These are phyloP conservation scores for Withania somnifera DNA, from an alignment of 305 asterid genomes.

Conservation along the genomic window DNA sequence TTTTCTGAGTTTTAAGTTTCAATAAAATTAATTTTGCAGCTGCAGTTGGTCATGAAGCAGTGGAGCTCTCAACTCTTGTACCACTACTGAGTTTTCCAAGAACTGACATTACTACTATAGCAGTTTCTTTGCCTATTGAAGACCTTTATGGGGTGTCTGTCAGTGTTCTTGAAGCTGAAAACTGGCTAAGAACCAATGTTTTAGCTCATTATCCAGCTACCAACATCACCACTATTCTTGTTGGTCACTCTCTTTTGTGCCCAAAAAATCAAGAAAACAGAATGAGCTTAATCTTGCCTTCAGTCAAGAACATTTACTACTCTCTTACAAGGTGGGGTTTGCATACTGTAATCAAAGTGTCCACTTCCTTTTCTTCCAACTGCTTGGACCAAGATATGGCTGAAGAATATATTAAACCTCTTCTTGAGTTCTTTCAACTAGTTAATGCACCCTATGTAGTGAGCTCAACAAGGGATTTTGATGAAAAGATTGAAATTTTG, in stretches of 20 bases:
- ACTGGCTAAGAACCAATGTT: constrained; percentile 54
- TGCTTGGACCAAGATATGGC: constrained; percentile 35
- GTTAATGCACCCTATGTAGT: constrained; percentile 43
- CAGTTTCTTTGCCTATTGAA: constrained; percentile 37
- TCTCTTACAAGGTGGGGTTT: constrained; percentile 94
- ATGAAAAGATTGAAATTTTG: constrained; percentile 14
- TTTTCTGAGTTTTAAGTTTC: background rate
- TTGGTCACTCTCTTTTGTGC: constrained; percentile 43
- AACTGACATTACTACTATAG: constrained; percentile 7
- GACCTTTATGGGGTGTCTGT: constrained; percentile 38
- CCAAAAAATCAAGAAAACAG: constrained; percentile 12
- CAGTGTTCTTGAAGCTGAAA: constrained; percentile 62
- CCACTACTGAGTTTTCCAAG: constrained; percentile 8
- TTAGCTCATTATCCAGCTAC: constrained; percentile 53
- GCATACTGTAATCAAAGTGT: constrained; percentile 48
- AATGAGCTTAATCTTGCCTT: constrained; percentile 32
- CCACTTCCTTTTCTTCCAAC: constrained; percentile 40
- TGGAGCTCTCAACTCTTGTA: constrained; percentile 17
- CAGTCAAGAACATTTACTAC: constrained; percentile 54
- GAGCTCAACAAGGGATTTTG: constrained; percentile 9
- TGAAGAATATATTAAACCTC: constrained; percentile 32
- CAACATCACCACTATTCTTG: constrained; percentile 47
- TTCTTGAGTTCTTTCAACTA: constrained; percentile 32
- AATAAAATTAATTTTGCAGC: background rate
- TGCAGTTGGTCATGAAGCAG: constrained; percentile 32